Conservation (phyloP, 1,284 basidiomycete species). For the Vanrija pseudolonga region DNA sequence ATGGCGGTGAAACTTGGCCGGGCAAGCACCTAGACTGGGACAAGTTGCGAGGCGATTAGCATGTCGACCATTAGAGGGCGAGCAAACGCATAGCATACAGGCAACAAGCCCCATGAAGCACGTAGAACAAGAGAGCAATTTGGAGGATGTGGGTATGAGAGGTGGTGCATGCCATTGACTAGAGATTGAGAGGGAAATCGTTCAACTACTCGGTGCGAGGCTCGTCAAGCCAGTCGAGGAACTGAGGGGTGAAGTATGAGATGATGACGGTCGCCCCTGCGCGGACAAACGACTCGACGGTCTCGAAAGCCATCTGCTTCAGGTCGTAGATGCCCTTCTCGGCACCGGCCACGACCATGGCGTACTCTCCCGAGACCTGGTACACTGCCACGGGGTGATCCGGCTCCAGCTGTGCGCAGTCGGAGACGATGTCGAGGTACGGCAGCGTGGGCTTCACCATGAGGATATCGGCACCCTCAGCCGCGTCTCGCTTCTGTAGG, state of each 20-base stretch:
- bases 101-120: background rate
- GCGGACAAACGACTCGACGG: slow-evolving; percentile 79
- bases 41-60: background rate
- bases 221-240: slow-evolving; percentile 80
- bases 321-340: slow-evolving; percentile 88
- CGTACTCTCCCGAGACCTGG: slow-evolving; percentile 94
- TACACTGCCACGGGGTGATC: slow-evolving; percentile 92
- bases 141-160: background rate
- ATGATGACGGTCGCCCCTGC: slow-evolving; percentile 89
- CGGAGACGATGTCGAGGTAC: slow-evolving; percentile 92
- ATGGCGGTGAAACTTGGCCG: slow-evolving; percentile 37
- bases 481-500: slow-evolving; percentile 72
- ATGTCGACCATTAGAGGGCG: too few relatives aligned
- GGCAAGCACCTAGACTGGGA: slow-evolving; percentile 35
- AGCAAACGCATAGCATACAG: too few relatives aligned
- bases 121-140: background rate
- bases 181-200: background rate
- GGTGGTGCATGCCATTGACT: background rate
- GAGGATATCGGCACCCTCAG: slow-evolving; percentile 96
- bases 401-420: slow-evolving; percentile 74
- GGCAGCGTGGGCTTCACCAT: slow-evolving; percentile 98
- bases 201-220: background rate
- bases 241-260: slow-evolving; percentile 93
- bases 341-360: slow-evolving; percentile 93
- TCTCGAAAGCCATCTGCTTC: slow-evolving; percentile 90